phyloP scores from a whole-genome alignment of 495 filamentous ascomycete genomes.

The Podospora didyma region DNA sequence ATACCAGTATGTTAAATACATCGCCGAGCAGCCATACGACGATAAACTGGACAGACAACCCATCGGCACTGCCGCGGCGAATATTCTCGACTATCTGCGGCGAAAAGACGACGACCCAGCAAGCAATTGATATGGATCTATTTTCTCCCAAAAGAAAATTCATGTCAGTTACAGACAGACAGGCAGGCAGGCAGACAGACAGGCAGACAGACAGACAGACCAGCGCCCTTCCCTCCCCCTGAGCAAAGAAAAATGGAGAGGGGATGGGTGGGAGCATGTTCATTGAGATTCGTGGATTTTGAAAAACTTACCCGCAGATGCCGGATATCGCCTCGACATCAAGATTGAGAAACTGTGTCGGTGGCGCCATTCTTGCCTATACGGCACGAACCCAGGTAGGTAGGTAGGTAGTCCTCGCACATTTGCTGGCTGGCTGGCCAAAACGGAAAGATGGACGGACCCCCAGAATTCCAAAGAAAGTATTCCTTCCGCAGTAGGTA shows the following conservation, averaged over 20 bases:
- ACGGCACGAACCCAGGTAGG: too few relatives aligned
- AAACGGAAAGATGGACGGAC: too few relatives aligned
- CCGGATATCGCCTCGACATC: constrained; percentile 86
- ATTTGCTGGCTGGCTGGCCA: too few relatives aligned
- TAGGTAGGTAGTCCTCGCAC: too few relatives aligned
- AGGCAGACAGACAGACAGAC: not conserved
- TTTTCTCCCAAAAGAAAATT: too few relatives aligned
- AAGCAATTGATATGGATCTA: constrained; percentile 91
- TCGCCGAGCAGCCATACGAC: constrained; percentile 88
- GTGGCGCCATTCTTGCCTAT: constrained; percentile 59
- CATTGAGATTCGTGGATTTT: not conserved
- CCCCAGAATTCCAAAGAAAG: too few relatives aligned
- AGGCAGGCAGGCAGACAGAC: not conserved
- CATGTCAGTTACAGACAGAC: not conserved
- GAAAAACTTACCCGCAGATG: constrained; percentile 70
- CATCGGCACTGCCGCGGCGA: constrained; percentile 78
- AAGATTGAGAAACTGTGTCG: constrained; percentile 60
- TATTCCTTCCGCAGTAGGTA: too few relatives aligned
- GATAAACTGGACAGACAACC: constrained; percentile 84
- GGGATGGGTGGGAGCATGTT: too few relatives aligned
- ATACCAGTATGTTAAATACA: constrained; percentile 83
- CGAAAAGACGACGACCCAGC: constrained; percentile 97
- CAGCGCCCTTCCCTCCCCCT: too few relatives aligned
- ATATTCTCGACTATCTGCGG: constrained; percentile 97
- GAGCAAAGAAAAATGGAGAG: not conserved